phyloP scores from a whole-genome alignment of 148 eudicot species.

The Nepenthes mirabilis region DNA sequence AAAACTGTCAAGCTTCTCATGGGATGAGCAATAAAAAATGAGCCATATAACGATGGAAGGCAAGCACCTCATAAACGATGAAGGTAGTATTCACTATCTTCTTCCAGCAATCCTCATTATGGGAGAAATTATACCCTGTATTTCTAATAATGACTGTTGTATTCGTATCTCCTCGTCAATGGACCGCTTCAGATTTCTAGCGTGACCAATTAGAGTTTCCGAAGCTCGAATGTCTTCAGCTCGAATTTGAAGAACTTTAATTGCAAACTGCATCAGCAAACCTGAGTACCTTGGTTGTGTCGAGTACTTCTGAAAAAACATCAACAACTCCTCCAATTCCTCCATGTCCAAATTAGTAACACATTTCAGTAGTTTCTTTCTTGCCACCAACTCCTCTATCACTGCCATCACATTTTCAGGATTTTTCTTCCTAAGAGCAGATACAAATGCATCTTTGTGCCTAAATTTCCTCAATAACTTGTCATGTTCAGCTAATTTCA shows the following conservation, averaged over 20 bases:
- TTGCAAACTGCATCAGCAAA: slow-evolving; percentile 51
- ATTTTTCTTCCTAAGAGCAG: slow-evolving; percentile 54
- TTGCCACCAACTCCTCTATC: slow-evolving; percentile 83
- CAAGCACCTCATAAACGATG: too few species aligned
- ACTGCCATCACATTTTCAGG: slow-evolving; percentile 70
- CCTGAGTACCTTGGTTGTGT: slow-evolving; percentile 64
- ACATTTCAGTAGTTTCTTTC: slow-evolving; percentile 57
- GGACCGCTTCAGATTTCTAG: slow-evolving; percentile 57
- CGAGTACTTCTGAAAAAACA: slow-evolving; percentile 56
- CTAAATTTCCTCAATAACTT: slow-evolving; percentile 73
- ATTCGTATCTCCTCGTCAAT: slow-evolving; percentile 71
- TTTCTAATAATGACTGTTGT: slow-evolving; percentile 68
- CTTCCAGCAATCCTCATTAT: slow-evolving; percentile 74
- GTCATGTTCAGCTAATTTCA: slow-evolving; percentile 69
- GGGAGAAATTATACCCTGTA: slow-evolving; percentile 87
- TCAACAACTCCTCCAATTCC: slow-evolving; percentile 61
- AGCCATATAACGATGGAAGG: too few species aligned
- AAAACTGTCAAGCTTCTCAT: background rate
- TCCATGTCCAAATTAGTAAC: slow-evolving; percentile 52
- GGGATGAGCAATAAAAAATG: too few species aligned
- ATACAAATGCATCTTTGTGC: slow-evolving; percentile 90
- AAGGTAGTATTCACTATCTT: slow-evolving; percentile 16
- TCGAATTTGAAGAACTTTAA: slow-evolving; percentile 63
- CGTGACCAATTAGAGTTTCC: slow-evolving; percentile 33
- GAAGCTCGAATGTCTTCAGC: slow-evolving; percentile 53